Percentiles rank a stretch among this genome's conserved stretches.
Evolutionary conservation across 2,329 filamentous ascomycete genomes (phyloP).

Genomic region (Pyrenochaeta sp.): DNA sequence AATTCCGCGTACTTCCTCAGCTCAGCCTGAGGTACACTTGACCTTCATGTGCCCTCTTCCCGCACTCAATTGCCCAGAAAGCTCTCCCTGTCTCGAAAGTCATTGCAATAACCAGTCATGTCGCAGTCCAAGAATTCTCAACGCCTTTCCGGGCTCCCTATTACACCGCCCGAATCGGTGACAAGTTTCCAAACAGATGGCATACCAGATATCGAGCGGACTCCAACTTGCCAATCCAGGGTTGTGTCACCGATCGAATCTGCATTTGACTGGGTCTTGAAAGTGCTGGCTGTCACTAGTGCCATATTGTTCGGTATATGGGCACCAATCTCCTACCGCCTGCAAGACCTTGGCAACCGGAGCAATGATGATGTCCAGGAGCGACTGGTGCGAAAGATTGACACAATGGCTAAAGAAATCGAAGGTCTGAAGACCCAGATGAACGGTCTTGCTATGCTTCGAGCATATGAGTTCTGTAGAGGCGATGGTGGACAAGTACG

Average conservation of each 20-base stretch:
- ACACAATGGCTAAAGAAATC: not conserved
- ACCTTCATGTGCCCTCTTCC: no score
- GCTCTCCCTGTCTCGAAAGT: no score
- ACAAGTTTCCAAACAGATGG: no score
- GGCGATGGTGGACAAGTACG: not conserved
- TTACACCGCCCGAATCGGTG: no score
- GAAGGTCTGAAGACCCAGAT: not conserved
- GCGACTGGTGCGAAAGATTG: not conserved
- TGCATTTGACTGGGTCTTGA: slow-evolving; percentile 11
- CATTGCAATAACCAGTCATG: no score
- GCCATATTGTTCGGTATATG: slow-evolving; percentile 18
- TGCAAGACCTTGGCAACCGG: slow-evolving; percentile 4
- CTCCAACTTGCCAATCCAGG: no score
- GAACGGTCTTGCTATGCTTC: not conserved
- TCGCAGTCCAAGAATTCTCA: no score
- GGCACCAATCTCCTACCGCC: slow-evolving; percentile 14
- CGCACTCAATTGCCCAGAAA: no score
- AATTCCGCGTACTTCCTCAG: no score
- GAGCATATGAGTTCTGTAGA: not conserved
- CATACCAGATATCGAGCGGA: no score
- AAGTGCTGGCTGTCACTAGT: slow-evolving; percentile 9
- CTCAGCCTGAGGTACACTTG: no score
- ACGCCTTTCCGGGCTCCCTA: no score
- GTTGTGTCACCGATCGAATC: slow-evolving; percentile 2
- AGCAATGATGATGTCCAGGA: slow-evolving; percentile 7